phyloP scores from a whole-genome alignment of 192 early-diverging fungal species.

The Backusella circina region DNA sequence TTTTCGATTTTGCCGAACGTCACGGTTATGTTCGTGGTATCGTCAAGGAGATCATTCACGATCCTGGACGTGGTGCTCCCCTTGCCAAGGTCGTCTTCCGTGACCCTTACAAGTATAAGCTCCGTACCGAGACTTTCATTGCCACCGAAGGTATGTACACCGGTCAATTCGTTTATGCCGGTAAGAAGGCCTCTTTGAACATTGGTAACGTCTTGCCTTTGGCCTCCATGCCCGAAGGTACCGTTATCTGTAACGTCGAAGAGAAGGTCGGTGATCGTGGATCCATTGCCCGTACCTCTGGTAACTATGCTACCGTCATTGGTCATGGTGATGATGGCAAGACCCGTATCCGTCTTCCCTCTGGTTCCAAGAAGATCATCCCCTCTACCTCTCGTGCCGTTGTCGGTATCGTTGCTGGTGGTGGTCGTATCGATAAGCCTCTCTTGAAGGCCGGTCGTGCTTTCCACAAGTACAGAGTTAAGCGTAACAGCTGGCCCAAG shows the following conservation, averaged over 20 bases:
- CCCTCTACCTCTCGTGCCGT: constrained; percentile 89
- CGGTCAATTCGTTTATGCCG: constrained; percentile 98
- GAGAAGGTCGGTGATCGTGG: constrained; percentile 97
- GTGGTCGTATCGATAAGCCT: constrained; percentile 99
- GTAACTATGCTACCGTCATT: constrained; percentile 98
- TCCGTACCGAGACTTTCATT: constrained; percentile 87
- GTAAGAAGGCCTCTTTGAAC: constrained; percentile 91
- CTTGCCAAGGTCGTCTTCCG: constrained; percentile 70
- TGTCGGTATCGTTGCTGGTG: constrained; percentile 97
- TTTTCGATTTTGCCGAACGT: constrained; percentile 94
- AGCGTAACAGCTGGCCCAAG: constrained; percentile 99
- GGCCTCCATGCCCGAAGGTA: constrained; percentile 96
- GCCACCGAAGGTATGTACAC: constrained; percentile 99
- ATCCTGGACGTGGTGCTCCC: constrained; percentile 95
- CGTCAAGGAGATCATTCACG: constrained; percentile 99
- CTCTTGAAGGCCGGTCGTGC: constrained; percentile 99
- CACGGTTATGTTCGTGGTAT: constrained; percentile 97
- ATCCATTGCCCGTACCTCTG: constrained; percentile 90
- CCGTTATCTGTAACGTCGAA: constrained; percentile 92
- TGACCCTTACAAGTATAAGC: constrained; percentile 65
- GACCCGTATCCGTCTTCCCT: constrained; percentile 98
- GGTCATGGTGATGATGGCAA: constrained; percentile 97
- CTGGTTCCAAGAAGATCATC: constrained; percentile 97
- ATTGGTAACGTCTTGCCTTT: constrained; percentile 96
- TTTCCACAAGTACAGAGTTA: constrained; percentile 98